Conservation (phyloP, 2,329 filamentous ascomycete genomes). For the Epichloe sp. region DNA sequence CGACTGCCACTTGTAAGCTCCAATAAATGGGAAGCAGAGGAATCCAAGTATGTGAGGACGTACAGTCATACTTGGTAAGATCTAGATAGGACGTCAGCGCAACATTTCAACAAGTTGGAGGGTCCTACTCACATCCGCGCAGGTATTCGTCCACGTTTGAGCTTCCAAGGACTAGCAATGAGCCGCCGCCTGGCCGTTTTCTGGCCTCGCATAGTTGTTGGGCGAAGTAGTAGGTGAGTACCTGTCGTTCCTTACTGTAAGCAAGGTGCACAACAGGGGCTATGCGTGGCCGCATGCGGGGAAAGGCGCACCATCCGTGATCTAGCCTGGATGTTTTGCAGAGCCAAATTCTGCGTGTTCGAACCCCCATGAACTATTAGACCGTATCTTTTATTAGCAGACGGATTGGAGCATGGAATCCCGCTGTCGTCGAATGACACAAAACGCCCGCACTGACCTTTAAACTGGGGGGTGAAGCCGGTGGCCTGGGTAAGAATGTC, state of each 20-base stretch:
- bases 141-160: slow-evolving; percentile 16
- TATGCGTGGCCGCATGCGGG: background rate
- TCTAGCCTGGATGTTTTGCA: slow-evolving; percentile 55
- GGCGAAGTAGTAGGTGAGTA: slow-evolving; percentile 32
- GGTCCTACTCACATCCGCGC: slow-evolving; percentile 3
- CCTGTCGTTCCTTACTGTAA: background rate
- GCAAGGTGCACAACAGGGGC: background rate
- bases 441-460: slow-evolving; percentile 35
- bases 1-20: background rate
- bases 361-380: slow-evolving; percentile 38
- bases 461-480: slow-evolving; percentile 36
- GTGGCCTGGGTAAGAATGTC: slow-evolving; percentile 45
- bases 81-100: slow-evolving; percentile 1
- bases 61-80: slow-evolving; percentile 23
- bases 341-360: slow-evolving; percentile 44
- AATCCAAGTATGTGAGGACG: background rate
- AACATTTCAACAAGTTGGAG: background rate
- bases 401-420: background rate
- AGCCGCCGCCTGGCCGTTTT: slow-evolving; percentile 12
- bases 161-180: slow-evolving; percentile 15
- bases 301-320: slow-evolving; percentile 40
- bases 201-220: slow-evolving; percentile 14
- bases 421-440: background rate
- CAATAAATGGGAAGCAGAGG: background rate
- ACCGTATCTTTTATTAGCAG: background rate